Base-by-base conservation (phyloP, 2,329 filamentous ascomycete genomes). In the Endoconidiophora polonica region DNA sequence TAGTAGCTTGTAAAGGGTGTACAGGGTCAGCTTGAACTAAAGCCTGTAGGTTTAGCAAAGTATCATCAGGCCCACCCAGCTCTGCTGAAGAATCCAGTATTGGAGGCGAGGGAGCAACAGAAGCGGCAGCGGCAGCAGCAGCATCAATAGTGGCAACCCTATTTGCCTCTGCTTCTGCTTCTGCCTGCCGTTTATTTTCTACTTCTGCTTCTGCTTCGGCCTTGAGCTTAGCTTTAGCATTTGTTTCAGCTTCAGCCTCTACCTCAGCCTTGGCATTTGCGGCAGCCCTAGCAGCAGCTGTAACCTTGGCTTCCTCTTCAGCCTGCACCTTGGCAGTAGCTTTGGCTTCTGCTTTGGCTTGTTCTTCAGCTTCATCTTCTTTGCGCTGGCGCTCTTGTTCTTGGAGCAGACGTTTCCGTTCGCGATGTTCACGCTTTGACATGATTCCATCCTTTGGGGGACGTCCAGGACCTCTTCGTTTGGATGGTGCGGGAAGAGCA, bases 371-470 rank as follows among this genome's bases (percentile, higher is more conserved):
- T 39, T 47, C 44, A 18, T 16, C 5, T 23, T 48, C 45, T n/a
- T 37, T 18, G 23, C 24, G 22, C 24, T 48, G 40, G n/a, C 65
- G 63, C 54, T 68, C 66, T 53, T 67, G 62, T 52, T 68, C 65
- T 49, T 65, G 62, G 5, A 54, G 39, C 46, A 52, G 50, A 61
- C 80, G 82, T 64, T 80, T 77, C 5, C 79, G 70, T 44, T 78
- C 62, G 16, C 77, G 70, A 56, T 80, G 73, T 58, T 87, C 81
- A 51, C 84, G 72, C 64, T 87, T 87, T 1, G 83, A 88, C 77
- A 87, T 85, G 60, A 86, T 74, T 24, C 84, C 84, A 58, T 88
- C 83, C 66, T 88, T 88, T 0, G 84, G 84, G 18, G 84, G 84
- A 48, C 84, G 70, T n/a, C 84, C 84, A 7, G 84, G 84, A 12